Base-by-base conservation (phyloP, 306 rosid genomes). In the Dalbergia cochinchinensis region DNA sequence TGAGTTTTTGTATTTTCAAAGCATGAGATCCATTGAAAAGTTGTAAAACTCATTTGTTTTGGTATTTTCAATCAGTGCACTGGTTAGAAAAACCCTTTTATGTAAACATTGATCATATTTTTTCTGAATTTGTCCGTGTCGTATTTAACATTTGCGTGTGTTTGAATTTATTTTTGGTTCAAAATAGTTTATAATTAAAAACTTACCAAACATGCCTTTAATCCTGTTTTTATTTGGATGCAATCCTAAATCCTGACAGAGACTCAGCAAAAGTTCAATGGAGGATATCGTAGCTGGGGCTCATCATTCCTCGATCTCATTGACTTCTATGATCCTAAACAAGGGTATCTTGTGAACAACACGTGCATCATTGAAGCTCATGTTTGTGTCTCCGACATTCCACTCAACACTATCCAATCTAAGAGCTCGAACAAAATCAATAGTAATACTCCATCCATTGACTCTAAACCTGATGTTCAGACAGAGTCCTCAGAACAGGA, bases 231-330 rank as follows among this genome's bases (percentile, higher is more conserved):
- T 45, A 45, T 45, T 45, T 6, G 50, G 11, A 45, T 7, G 50
- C 10, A 69, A 22, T 22, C 26, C 20, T 65, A 61, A 34, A 14
- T 39, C 66, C 41, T 65, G 57, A 55, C 77, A 93, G 98, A 91
- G 82, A 90, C 98, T 11, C 90, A 87, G 7, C 97, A 93, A 79
- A 92, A 88, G 76, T 93, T 93, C 87, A 94, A 91, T 73, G 90
- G 90, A 20, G 88, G 98, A 74, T 85, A 91, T 84, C 90, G 97
- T 57, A 90, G 92, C 70, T 94, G 98, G 98, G 98, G 98, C 47
- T 90, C 97, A 19, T 73, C 81, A 58, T 91, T 94, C 71, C 78
- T 94, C 87, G 88, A 83, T 77, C 92, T 91, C 0, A 54, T 84
- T 66, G 98, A 90, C 50, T 90, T 94, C 79, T 83, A 85, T 63